Evolutionary conservation across 164 flowering plant genomes (phyloP).

Genomic region (Stephania yunnanensis): DNA sequence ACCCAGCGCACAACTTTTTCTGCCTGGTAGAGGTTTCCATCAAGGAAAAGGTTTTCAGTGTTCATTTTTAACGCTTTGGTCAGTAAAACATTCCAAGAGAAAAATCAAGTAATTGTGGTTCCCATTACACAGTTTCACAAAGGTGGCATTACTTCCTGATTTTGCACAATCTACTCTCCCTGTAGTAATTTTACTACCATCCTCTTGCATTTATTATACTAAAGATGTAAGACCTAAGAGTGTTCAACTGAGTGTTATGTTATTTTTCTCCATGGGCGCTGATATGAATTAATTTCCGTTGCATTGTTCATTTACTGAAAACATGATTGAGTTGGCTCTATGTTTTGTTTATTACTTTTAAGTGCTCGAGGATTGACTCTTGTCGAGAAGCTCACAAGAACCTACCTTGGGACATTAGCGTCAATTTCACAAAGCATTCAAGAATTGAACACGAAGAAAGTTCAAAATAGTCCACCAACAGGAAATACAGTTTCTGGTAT

Average conservation of each 20-base stretch:
- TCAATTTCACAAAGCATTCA: background rate
- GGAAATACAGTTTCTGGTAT: slow-evolving; percentile 18
- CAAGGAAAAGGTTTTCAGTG: no score
- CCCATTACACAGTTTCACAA: background rate
- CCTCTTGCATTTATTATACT: background rate
- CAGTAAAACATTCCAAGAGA: background rate
- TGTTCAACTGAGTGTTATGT: background rate
- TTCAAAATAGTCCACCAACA: slow-evolving; percentile 4
- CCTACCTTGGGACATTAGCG: background rate
- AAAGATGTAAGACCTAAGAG: background rate
- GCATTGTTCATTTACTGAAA: background rate
- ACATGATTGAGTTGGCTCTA: background rate
- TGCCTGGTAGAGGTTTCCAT: no score
- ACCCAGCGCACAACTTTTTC: background rate
- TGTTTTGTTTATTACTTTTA: slow-evolving; percentile 4
- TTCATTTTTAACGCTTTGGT: no score
- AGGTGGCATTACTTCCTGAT: background rate
- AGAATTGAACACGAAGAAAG: background rate
- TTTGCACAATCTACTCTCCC: background rate
- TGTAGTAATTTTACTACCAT: background rate
- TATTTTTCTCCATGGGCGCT: no score
- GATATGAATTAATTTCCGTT: background rate
- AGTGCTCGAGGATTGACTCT: slow-evolving; percentile 25
- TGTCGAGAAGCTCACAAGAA: slow-evolving; percentile 26
- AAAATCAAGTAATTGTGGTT: background rate